Percentiles rank a stretch among this genome's conserved stretches.
phyloP scores from a whole-genome alignment of 768 basidiomycete species.

The Suillus ampliporus region DNA sequence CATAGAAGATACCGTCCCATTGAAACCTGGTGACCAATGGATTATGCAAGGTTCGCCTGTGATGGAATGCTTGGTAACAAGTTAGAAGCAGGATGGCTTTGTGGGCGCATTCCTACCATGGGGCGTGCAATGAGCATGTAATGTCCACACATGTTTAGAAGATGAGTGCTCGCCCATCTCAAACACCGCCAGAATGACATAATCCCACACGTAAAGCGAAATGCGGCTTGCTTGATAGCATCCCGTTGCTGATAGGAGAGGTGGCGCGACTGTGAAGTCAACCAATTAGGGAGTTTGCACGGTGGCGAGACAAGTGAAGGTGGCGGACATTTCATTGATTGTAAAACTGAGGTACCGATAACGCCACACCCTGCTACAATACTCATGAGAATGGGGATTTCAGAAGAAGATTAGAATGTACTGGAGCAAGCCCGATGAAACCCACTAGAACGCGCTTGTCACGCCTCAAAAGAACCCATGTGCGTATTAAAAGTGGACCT shows the following conservation, averaged over 20 bases:
- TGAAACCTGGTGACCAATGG: neutral
- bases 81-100: slow-evolving; percentile 8
- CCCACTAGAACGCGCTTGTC: neutral
- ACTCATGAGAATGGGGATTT: slow-evolving; percentile 2
- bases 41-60: neutral
- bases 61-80: neutral
- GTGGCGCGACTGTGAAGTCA: slow-evolving; percentile 6
- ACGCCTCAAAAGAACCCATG: slow-evolving; percentile 5
- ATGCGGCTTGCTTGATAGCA: slow-evolving; percentile 1
- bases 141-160: neutral
- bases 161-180: slow-evolving; percentile 3
- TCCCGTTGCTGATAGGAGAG: slow-evolving; percentile 2
- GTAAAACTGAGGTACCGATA: neutral
- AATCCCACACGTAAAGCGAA: slow-evolving; percentile 38
- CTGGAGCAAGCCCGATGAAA: slow-evolving; percentile 6
- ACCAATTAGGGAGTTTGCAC: neutral
- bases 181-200: slow-evolving; percentile 26
- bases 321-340: slow-evolving; percentile 10
- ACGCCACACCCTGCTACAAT: slow-evolving; percentile 1
- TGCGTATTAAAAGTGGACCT: slow-evolving; percentile 8
- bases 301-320: neutral
- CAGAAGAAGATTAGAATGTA: neutral
- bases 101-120: neutral
- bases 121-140: neutral
- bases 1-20: slow-evolving; percentile 3